phyloP scores from a whole-genome alignment of 345 rosid species.

The Aquilaria malaccensis region DNA sequence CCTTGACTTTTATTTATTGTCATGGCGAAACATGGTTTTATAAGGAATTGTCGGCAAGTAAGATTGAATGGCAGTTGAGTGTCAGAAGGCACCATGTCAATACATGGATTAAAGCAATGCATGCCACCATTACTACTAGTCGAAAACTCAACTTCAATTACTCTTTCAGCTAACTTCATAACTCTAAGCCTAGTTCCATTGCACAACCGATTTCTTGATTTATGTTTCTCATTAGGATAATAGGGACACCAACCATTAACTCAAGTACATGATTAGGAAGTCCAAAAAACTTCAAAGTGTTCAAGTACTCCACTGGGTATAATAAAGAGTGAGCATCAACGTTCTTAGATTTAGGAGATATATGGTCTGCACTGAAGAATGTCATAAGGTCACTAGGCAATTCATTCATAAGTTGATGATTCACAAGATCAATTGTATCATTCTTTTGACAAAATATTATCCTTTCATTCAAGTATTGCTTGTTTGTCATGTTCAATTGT shows the following conservation, averaged over 20 bases:
- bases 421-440: not conserved
- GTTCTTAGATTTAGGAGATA: not conserved
- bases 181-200: not conserved
- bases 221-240: not conserved
- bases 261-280: no score
- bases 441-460: no score
- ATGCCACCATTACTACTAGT: no score
- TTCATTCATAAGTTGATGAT: not conserved
- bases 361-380: not conserved
- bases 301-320: no score
- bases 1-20: no score
- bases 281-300: no score
- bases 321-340: no score
- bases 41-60: not conserved
- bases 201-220: not conserved
- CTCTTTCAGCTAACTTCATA: not conserved
- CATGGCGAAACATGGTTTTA: no score
- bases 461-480: no score
- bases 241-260: no score
- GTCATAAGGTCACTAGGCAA: not conserved
- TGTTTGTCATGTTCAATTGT: no score
- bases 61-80: not conserved
- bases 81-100: not conserved
- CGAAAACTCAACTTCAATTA: no score
- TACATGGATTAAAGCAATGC: not conserved